Evolutionary conservation across 1,139 yeast species (phyloP).

Genomic region (Scheffersomyces segobiensis): DNA sequence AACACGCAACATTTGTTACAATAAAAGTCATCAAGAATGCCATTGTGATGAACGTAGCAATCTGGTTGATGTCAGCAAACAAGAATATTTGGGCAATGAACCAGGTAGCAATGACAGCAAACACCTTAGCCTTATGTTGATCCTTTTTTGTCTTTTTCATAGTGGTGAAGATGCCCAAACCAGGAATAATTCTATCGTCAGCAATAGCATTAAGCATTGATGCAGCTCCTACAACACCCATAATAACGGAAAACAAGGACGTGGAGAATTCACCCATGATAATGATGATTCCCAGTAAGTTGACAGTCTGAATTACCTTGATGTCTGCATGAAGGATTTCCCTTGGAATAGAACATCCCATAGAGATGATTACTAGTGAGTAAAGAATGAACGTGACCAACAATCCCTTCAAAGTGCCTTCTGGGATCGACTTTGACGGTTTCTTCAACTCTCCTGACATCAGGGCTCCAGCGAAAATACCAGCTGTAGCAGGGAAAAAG

Average conservation of each 20-base stretch:
- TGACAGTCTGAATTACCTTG: slow-evolving; percentile 81
- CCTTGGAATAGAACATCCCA: slow-evolving; percentile 82
- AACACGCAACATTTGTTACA: slow-evolving; percentile 91
- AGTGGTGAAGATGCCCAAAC: slow-evolving; percentile 58
- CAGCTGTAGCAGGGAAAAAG: slow-evolving; percentile 97
- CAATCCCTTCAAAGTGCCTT: slow-evolving; percentile 84
- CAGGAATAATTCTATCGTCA: slow-evolving; percentile 81
- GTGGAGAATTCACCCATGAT: slow-evolving; percentile 90
- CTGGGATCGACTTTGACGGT: slow-evolving; percentile 88
- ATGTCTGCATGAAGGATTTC: slow-evolving; percentile 72
- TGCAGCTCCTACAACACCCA: slow-evolving; percentile 95
- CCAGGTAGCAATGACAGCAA: slow-evolving; percentile 69
- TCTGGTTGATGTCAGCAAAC: slow-evolving; percentile 87
- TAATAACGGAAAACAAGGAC: slow-evolving; percentile 85
- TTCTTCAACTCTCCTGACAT: slow-evolving; percentile 93
- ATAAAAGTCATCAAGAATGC: slow-evolving; percentile 94
- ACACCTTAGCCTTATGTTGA: slow-evolving; percentile 56
- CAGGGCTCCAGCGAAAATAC: slow-evolving; percentile 97
- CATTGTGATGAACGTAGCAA: slow-evolving; percentile 95
- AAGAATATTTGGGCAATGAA: slow-evolving; percentile 77
- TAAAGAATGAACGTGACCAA: slow-evolving; percentile 74
- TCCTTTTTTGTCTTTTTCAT: slow-evolving; percentile 39
- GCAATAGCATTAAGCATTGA: slow-evolving; percentile 88
- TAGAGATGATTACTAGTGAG: slow-evolving; percentile 69
- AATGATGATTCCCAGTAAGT: slow-evolving; percentile 65